Base-by-base conservation (phyloP, 257 asterid genomes). In the Paulownia fortunei region DNA sequence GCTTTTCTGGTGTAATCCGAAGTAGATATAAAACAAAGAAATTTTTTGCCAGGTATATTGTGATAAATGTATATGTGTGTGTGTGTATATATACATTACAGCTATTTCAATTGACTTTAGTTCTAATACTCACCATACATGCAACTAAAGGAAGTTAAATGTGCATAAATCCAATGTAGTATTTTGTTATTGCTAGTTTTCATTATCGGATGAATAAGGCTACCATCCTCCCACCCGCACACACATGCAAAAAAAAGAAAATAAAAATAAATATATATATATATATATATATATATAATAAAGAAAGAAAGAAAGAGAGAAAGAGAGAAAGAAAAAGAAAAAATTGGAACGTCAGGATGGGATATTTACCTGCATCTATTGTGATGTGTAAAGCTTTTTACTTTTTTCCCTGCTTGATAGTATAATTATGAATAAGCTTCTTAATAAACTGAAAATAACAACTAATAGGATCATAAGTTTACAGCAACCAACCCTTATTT, bases 1-100 rank as follows among this genome's bases (percentile, higher is more conserved):
- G 72, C 49, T 73, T 51, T 72, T 76, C 49, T 72, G 47, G 46
- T 65, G 66, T 26, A 32, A 70, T n/a, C 52, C 34, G 6, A 30
- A 63, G 44, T 37, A 62, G 71, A 63, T 49, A 74, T 24, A 26
- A 23, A 54, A 68, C 42, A 68, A 36, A n/a, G 26, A 41, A 70
- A 36, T 16, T 23, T 36, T 24, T 47, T 36, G 19, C 41, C 32
- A 58, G 23, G 23, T 58, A 13, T 36, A 68, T n/a, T 10, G 60
- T 23, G 37, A 74, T 34, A 9, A 72, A 30, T 4, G 12, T 23
- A 19, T 37, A 42, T 36, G 16, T 19, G 3, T n/a, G 63, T 21
- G 27, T 32, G 4, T 30, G 19, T 19, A n/a, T 11, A 4, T 44
- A 27, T 23, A 67, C 0, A 21, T 66, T 72, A 67, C 11, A 18